A percentile compares a stretch with the other conserved stretches of the same genome.
These are phyloP conservation scores for Prunus mira DNA, from an alignment of 306 rosid species.

Conservation along the genomic window DNA sequence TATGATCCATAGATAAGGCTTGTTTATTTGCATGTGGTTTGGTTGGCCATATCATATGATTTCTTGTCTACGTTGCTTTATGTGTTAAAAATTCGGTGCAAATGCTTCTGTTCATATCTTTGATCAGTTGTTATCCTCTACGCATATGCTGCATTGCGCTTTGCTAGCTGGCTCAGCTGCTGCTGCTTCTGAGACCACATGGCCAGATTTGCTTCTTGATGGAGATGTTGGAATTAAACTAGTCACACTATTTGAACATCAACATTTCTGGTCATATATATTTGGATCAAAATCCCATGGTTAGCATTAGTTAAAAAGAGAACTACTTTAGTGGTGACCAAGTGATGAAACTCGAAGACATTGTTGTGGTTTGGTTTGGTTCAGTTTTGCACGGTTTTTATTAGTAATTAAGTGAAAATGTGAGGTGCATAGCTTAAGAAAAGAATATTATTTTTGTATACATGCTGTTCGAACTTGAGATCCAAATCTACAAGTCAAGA, in stretches of 20 bases:
- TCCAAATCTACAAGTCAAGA: no score
- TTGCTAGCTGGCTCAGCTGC: slow-evolving; percentile 44
- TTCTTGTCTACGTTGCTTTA: neutral
- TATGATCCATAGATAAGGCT: slow-evolving; percentile 22
- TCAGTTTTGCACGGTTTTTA: no score
- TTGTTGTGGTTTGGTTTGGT: no score
- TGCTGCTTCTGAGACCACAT: slow-evolving; percentile 55
- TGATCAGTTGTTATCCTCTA: neutral
- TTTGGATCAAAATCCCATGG: neutral
- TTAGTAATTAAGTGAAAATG: no score
- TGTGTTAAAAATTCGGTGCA: neutral
- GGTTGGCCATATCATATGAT: slow-evolving; percentile 19
- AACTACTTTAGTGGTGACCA: no score
- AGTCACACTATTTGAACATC: neutral
- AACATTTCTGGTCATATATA: no score
- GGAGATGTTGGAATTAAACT: slow-evolving; percentile 18
- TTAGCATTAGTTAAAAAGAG: neutral
- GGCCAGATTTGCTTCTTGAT: slow-evolving; percentile 35
- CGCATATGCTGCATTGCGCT: neutral
- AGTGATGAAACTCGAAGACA: no score
- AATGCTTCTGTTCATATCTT: slow-evolving; percentile 10
- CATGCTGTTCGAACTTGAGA: no score
- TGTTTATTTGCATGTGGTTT: slow-evolving; percentile 27
- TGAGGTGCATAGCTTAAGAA: no score
- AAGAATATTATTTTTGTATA: no score